Evolutionary conservation across 345 rosid genomes (phyloP).

Genomic region (Rhodamnia argentea): DNA sequence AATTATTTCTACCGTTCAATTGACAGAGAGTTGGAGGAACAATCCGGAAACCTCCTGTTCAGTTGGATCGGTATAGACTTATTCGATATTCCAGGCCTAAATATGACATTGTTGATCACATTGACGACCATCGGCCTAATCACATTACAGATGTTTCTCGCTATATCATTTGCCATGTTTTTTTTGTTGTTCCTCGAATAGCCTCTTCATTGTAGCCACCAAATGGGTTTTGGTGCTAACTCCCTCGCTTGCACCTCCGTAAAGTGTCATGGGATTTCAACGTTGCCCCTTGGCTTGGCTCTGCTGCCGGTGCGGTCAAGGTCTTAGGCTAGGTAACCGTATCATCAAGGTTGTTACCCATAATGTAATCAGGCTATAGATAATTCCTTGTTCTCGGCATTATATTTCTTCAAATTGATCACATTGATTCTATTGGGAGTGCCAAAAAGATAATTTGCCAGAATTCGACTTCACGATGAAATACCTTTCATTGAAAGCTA

Average conservation of each 20-base stretch:
- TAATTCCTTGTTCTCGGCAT: too few relatives aligned
- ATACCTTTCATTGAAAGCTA: too few relatives aligned
- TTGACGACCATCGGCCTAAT: neutral
- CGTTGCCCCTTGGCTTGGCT: neutral
- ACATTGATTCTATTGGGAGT: too few relatives aligned
- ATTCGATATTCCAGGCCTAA: neutral
- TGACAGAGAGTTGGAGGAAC: too few relatives aligned
- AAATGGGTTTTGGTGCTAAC: neutral
- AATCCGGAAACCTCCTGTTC: too few relatives aligned
- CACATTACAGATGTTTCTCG: neutral
- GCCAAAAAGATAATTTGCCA: too few relatives aligned
- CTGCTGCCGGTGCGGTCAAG: neutral
- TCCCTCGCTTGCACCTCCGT: neutral
- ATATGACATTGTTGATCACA: neutral
- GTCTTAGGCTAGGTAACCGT: neutral
- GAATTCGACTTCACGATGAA: too few relatives aligned
- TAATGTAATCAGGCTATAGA: too few relatives aligned
- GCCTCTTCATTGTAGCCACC: neutral
- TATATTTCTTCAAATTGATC: too few relatives aligned
- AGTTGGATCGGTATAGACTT: too few relatives aligned
- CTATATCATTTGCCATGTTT: neutral
- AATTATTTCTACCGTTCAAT: too few relatives aligned
- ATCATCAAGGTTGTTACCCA: neutral
- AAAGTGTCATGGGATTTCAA: neutral
- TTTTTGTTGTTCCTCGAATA: neutral